These are phyloP conservation scores for Vararia minispora DNA, from an alignment of 768 basidiomycete genomes.

Conservation along the genomic window DNA sequence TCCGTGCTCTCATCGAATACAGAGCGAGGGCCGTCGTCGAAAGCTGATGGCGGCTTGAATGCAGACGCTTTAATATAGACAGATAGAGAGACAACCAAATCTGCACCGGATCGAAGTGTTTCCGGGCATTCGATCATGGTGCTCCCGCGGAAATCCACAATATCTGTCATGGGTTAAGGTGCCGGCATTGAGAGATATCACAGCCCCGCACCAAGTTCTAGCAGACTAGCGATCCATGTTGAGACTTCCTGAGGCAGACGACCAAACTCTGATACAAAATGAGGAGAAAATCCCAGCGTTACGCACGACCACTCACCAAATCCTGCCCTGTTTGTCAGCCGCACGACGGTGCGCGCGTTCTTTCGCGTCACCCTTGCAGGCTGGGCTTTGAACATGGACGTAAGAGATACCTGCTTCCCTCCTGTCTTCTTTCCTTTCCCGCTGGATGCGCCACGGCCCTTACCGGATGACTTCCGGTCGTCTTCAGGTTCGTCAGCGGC, in stretches of 20 bases:
- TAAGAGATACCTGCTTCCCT: conserved; percentile 51
- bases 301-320: conserved; percentile 35
- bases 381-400: conserved; percentile 53
- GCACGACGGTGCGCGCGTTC: conserved; percentile 58
- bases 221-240: conserved; percentile 61
- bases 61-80: conserved; percentile 60
- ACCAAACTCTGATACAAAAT: conserved; percentile 49
- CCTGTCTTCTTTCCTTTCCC: conserved; percentile 26
- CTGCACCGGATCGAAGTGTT: conserved; percentile 59
- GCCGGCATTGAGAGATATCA: neutral
- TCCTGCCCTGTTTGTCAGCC: conserved; percentile 51
- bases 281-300: neutral
- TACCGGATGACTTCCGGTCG: conserved; percentile 6
- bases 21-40: conserved; percentile 22
- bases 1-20: conserved; percentile 73
- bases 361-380: conserved; percentile 36
- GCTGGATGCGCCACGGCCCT: conserved; percentile 13
- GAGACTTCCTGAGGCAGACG: conserved; percentile 60
- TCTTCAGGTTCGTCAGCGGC: conserved; percentile 41
- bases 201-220: conserved; percentile 48
- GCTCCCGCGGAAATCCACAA: conserved; percentile 55
- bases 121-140: conserved; percentile 73
- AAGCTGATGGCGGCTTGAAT: conserved; percentile 38
- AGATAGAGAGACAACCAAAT: conserved; percentile 66
- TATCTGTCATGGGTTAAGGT: conserved; percentile 25